Conservation (phyloP, 2,329 filamentous ascomycete genomes). For the Aspergillus sp. region DNA sequence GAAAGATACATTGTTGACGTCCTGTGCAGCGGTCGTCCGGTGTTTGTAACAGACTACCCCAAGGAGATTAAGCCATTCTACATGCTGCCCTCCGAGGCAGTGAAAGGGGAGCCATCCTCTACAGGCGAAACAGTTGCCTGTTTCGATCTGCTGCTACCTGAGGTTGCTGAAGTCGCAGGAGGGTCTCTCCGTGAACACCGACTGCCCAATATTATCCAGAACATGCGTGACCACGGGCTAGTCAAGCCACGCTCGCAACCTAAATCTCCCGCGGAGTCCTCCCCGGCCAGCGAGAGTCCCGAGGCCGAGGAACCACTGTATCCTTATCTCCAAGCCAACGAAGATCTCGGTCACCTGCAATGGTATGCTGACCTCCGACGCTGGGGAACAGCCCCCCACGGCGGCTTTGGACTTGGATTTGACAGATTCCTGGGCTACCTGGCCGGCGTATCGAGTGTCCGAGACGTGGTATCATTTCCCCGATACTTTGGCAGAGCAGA, state of each 20-base stretch:
- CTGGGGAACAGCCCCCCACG: constrained; percentile 88
- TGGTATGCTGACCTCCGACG: constrained; percentile 88
- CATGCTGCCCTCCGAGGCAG: constrained; percentile 56
- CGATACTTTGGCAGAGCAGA: constrained; percentile 57
- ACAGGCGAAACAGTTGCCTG: constrained; percentile 65
- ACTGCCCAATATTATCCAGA: constrained; percentile 59
- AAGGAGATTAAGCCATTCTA: constrained; percentile 87
- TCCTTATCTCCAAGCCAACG: constrained; percentile 31
- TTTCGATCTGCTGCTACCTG: constrained; percentile 84
- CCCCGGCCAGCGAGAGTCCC: neutral
- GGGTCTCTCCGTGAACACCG: constrained; percentile 87
- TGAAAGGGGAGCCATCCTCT: constrained; percentile 3
- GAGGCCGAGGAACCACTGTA: constrained; percentile 20
- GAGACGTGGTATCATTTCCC: constrained; percentile 83
- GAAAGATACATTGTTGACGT: constrained; percentile 77
- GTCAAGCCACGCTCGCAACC: constrained; percentile 25
- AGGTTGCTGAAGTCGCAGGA: constrained; percentile 80
- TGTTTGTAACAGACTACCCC: constrained; percentile 96
- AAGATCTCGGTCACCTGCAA: constrained; percentile 53
- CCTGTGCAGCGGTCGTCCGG: constrained; percentile 60
- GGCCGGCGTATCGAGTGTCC: constrained; percentile 72
- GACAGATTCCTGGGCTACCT: constrained; percentile 83
- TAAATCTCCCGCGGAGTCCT: too few relatives aligned
- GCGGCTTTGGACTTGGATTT: constrained; percentile 86
- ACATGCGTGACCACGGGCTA: constrained; percentile 67